Percentiles rank a stretch among this genome's conserved stretches.
Evolutionary conservation across 805 yeast species (phyloP).

Genomic region (Naumovozyma castellii): DNA sequence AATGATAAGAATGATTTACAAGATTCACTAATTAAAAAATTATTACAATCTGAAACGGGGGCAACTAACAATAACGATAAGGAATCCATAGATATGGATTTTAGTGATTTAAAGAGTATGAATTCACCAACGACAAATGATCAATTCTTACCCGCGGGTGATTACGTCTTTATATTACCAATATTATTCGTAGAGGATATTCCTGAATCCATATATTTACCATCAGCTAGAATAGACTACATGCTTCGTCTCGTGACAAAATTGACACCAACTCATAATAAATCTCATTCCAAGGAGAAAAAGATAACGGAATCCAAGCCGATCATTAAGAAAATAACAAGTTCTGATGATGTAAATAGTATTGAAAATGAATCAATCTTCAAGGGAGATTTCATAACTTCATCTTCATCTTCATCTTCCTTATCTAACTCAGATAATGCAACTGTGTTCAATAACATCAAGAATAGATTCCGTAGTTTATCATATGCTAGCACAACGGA

Average conservation of each 20-base stretch:
- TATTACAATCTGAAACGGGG: background rate
- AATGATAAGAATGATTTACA: conserved; percentile 10
- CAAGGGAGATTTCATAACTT: too few relatives aligned
- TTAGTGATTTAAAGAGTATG: background rate
- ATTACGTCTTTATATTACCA: conserved; percentile 60
- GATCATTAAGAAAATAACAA: background rate
- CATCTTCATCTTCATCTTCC: too few relatives aligned
- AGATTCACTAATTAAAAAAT: conserved; percentile 6
- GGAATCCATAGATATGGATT: background rate
- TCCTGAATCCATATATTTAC: conserved; percentile 44
- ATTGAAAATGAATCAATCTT: background rate
- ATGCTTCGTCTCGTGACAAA: conserved; percentile 12
- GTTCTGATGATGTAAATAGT: background rate
- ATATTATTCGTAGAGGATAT: conserved; percentile 49
- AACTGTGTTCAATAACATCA: background rate
- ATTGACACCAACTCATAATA: conserved; percentile 16
- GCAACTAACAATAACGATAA: background rate
- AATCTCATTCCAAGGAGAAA: background rate
- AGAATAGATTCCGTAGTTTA: background rate
- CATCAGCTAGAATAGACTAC: conserved; percentile 21
- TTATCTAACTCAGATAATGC: too few relatives aligned
- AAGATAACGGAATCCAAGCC: background rate
- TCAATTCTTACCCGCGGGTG: conserved; percentile 43
- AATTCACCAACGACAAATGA: background rate
- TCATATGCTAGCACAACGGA: background rate